Evolutionary conservation across 352 stramenopile species (phyloP).

Genomic region (Thalassiosira mediterranea): DNA sequence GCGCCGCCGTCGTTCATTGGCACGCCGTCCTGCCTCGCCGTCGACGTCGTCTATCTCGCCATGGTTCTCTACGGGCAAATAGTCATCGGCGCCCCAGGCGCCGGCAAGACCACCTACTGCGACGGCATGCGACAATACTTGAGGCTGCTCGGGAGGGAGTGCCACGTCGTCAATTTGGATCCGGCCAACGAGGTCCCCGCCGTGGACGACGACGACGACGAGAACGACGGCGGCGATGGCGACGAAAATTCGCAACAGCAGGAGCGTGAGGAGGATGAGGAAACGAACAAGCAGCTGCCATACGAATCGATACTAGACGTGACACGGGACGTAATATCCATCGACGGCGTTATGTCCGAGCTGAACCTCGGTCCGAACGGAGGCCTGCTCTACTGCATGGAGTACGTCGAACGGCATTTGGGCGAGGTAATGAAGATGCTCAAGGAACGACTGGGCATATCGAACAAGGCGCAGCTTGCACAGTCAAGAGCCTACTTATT

Average conservation of each 20-base stretch:
- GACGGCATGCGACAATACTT: constrained; percentile 87
- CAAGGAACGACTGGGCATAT: constrained; percentile 83
- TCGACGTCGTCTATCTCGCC: too few species aligned
- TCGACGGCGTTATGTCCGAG: constrained; percentile 97
- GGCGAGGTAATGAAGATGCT: constrained; percentile 95
- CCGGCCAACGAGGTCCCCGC: constrained; percentile 85
- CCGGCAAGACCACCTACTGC: constrained; percentile 88
- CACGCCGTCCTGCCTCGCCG: too few species aligned
- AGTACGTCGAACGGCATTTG: constrained; percentile 88
- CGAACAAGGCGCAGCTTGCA: not conserved
- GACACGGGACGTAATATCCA: constrained; percentile 89
- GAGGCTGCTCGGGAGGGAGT: constrained; percentile 79
- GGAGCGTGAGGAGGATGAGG: constrained; percentile 19
- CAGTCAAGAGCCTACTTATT: constrained; percentile 90
- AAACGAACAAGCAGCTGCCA: constrained; percentile 69
- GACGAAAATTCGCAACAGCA: constrained; percentile 14
- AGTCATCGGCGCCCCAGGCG: constrained; percentile 84
- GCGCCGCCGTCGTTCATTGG: too few species aligned
- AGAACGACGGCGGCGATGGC: constrained; percentile 9
- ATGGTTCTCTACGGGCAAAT: constrained; percentile 85
- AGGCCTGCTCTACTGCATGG: constrained; percentile 98
- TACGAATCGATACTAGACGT: constrained; percentile 86
- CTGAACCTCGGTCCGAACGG: constrained; percentile 97
- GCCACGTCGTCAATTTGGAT: constrained; percentile 95
- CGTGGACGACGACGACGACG: constrained; percentile 16